phyloP scores from a whole-genome alignment of 768 basidiomycete species.

The Mycena haematopus region DNA sequence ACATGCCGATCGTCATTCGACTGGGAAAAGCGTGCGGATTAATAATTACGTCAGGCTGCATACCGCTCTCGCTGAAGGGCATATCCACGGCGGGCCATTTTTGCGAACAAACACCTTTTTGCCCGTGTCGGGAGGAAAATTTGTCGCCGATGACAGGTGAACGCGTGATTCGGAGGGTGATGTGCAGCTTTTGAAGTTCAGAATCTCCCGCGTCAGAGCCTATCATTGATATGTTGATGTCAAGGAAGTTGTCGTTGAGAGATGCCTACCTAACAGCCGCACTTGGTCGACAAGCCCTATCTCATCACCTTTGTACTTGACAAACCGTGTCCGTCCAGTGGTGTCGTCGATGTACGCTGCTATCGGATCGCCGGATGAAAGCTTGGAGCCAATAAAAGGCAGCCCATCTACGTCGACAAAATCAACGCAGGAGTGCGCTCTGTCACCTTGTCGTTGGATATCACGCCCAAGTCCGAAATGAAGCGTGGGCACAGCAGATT shows the following conservation, averaged over 20 bases:
- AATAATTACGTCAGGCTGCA: conserved; percentile 99
- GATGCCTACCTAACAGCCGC: conserved; percentile 76
- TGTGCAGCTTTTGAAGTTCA: conserved; percentile 90
- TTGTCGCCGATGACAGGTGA: conserved; percentile 99
- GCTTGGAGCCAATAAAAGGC: conserved; percentile 73
- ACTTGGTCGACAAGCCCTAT: conserved; percentile 89
- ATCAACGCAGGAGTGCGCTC: conserved; percentile 46
- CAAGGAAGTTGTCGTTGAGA: neutral
- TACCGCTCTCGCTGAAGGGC: conserved; percentile 98
- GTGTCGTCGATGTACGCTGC: conserved; percentile 90
- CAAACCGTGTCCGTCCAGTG: conserved; percentile 79
- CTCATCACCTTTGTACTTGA: conserved; percentile 98
- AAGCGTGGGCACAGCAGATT: conserved; percentile 64
- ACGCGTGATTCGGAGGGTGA: conserved; percentile 92
- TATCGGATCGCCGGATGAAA: conserved; percentile 79
- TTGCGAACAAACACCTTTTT: conserved; percentile 99
- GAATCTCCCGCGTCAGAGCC: conserved; percentile 87
- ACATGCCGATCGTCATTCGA: conserved; percentile 99
- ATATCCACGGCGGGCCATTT: conserved; percentile 98
- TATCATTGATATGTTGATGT: conserved; percentile 37
- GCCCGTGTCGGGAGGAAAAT: conserved; percentile 98
- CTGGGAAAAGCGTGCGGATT: conserved; percentile 99
- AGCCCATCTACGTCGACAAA: conserved; percentile 85
- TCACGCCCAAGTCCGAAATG: conserved; percentile 92
- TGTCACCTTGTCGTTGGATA: conserved; percentile 60